Evolutionary conservation across 768 basidiomycete genomes (phyloP).

Genomic region (Rubroboletus pulcherrimus): DNA sequence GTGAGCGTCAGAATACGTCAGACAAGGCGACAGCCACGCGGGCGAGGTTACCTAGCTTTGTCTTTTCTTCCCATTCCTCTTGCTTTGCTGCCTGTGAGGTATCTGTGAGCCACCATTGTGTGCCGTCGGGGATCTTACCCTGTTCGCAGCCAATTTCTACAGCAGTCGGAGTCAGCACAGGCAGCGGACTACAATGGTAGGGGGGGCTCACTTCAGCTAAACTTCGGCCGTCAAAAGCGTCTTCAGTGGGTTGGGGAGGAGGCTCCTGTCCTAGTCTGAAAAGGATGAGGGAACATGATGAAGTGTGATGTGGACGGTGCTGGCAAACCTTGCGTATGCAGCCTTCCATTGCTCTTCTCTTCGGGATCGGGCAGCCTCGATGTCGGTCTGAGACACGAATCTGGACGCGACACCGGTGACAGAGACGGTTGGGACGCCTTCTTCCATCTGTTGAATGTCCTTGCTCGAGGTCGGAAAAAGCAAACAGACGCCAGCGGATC

Average conservation of each 20-base stretch:
- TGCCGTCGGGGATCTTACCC: slow-evolving; percentile 42
- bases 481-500: slow-evolving; percentile 5
- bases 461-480: slow-evolving; percentile 19
- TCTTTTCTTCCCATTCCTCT: slow-evolving; percentile 92
- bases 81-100: slow-evolving; percentile 71
- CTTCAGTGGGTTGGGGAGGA: slow-evolving; percentile 70
- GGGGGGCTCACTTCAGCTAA: slow-evolving; percentile 72
- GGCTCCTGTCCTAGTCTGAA: slow-evolving; percentile 79
- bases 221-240: slow-evolving; percentile 78
- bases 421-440: slow-evolving; percentile 68
- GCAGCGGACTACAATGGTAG: neutral
- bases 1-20: slow-evolving; percentile 6
- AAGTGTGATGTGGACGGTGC: neutral
- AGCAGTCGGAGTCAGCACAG: slow-evolving; percentile 10
- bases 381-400: slow-evolving; percentile 76
- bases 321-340: slow-evolving; percentile 70
- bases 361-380: slow-evolving; percentile 66
- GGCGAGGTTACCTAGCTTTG: slow-evolving; percentile 54
- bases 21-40: neutral
- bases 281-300: slow-evolving; percentile 4
- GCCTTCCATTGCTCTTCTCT: slow-evolving; percentile 88
- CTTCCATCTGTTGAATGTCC: slow-evolving; percentile 47
- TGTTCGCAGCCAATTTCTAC: slow-evolving; percentile 88
- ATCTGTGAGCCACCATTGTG: slow-evolving; percentile 9
- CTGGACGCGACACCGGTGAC: slow-evolving; percentile 74